phyloP scores from a whole-genome alignment of 176 grass and related monocot genomes.

The Lolium rigidum region DNA sequence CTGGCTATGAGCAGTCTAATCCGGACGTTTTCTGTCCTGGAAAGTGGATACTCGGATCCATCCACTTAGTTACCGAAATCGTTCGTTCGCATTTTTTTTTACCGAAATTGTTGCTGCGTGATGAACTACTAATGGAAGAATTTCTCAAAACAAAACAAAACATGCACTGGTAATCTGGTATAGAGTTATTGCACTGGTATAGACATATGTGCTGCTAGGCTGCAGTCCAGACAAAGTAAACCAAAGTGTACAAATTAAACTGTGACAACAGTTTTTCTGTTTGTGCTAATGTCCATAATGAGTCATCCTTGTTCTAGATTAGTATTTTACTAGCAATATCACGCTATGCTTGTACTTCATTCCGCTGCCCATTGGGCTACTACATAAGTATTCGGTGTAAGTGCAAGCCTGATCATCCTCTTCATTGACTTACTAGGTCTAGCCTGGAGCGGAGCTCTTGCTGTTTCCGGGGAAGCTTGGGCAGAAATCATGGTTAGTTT shows the following conservation, averaged over 20 bases:
- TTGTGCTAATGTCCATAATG: background rate
- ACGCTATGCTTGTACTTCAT: background rate
- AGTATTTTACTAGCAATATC: background rate
- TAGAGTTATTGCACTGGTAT: background rate
- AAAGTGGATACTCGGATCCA: background rate
- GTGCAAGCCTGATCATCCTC: background rate
- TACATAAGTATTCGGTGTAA: conserved; percentile 12
- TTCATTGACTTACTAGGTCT: background rate
- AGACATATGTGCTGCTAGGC: background rate
- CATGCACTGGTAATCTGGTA: background rate
- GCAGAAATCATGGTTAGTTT: conserved; percentile 41
- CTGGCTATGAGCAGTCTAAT: background rate
- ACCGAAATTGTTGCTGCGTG: background rate
- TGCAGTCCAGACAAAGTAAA: background rate
- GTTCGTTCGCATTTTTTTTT: too few species aligned
- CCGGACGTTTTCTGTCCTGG: background rate
- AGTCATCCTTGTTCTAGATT: background rate
- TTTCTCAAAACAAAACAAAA: background rate
- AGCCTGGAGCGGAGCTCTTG: background rate
- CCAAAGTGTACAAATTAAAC: background rate
- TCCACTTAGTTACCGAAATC: background rate
- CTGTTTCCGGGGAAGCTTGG: background rate
- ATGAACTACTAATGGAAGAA: background rate
- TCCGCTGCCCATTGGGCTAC: background rate
- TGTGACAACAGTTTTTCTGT: background rate